Evolutionary conservation across 768 basidiomycete genomes (phyloP).

Genomic region (Lactarius indigo): DNA sequence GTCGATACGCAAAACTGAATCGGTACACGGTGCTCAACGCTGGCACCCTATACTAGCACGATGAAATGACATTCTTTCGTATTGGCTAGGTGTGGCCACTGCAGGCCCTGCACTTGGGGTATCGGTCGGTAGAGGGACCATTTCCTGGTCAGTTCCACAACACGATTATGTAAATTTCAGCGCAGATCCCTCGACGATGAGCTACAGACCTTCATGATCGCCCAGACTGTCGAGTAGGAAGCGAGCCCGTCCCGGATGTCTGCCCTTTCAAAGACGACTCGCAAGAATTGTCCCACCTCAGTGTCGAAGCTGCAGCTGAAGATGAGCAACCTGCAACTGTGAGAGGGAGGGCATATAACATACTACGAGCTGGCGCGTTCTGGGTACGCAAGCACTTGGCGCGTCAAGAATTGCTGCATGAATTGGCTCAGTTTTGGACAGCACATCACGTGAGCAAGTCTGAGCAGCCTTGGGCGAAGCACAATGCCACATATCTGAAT

Average conservation of each 20-base stretch:
- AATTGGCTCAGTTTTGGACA: slow-evolving; percentile 14
- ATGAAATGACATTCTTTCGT: background rate
- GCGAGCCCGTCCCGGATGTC: slow-evolving; percentile 9
- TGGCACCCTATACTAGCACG: background rate
- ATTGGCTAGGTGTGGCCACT: background rate
- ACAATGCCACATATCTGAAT: too few relatives aligned
- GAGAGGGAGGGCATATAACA: background rate
- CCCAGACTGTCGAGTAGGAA: slow-evolving; percentile 3
- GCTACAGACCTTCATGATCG: slow-evolving; percentile 19
- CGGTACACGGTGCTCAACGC: background rate
- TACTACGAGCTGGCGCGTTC: slow-evolving; percentile 14
- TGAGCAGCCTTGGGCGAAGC: slow-evolving; percentile 10
- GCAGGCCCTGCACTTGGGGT: slow-evolving; percentile 15
- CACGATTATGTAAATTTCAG: background rate
- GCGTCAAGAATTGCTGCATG: slow-evolving; percentile 15
- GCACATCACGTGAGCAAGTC: slow-evolving; percentile 12
- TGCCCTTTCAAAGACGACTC: background rate
- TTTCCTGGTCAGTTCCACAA: slow-evolving; percentile 7
- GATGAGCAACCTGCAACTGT: too few relatives aligned
- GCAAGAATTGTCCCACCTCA: slow-evolving; percentile 13
- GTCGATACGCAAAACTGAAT: background rate
- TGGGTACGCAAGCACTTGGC: slow-evolving; percentile 13
- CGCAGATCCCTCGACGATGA: background rate
- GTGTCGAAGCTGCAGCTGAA: slow-evolving; percentile 12
- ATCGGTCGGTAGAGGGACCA: slow-evolving; percentile 15